Base-by-base conservation (phyloP, 352 stramenopile genomes). In the Globisporangium middletonii region DNA sequence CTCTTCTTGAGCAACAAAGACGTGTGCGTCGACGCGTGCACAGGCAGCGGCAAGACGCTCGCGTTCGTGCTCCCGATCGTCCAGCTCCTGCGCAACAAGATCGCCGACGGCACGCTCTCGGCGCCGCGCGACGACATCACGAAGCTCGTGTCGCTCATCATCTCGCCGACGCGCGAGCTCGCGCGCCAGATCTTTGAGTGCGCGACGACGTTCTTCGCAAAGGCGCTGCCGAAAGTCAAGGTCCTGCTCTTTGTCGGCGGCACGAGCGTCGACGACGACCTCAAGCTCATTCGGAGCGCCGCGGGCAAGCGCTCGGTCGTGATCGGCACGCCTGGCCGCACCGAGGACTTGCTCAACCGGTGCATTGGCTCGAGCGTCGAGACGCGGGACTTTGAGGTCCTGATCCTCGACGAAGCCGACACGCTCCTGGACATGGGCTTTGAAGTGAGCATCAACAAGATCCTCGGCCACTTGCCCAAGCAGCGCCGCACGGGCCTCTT, bases 401-500 rank as follows among this genome's bases (percentile, higher is more conserved):
- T 99, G 23, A 97, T 99, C 50, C 69, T 99, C 35, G 97, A 99
- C 71, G 97, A 99, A 71, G 97, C 96, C n/a, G 98, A 99, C 67
- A 98, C 95, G 26, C 65, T 99, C 41, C 79, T 99, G 41, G 96
- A 98, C 71, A 98, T 99, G 82, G 96, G 96, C 58, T 99, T 99
- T 64, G 89, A 98, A 64, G 83, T 96, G 13, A 96, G 92, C 50
- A 83, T 99, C 35, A 97, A 93, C 59, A 93, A 84, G 55, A 99
- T 99, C 62, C 77, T 99, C 41, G 77, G 71, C 8, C 81, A 93
- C 28, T 58, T 99, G 28, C 97, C 97, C 3, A 98, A 98, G 81
- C 98, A 99, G 82, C 84, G 97, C 55, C 79, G 97, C 48, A 99
- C 97, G 1, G 97, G 80, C 0, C 65, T 97, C 12, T 96, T 97